Evolutionary conservation across 495 filamentous ascomycete species (phyloP), one percentile per base, ranked within the genome.

Genomic region (Trichoderma orchidacearum): DNA sequence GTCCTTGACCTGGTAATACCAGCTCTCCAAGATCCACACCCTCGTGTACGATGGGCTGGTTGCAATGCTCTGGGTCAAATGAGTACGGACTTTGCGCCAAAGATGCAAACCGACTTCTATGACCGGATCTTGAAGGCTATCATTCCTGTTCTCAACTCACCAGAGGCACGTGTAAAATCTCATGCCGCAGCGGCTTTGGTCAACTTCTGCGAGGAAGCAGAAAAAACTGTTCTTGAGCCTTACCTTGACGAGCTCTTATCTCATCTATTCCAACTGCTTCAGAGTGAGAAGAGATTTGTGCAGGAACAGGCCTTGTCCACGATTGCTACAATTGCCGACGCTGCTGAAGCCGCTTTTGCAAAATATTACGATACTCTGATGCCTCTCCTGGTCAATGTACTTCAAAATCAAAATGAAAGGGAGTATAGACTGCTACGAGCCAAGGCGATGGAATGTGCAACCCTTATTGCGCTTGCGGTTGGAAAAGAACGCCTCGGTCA

Each of bases 401-500:
- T 99, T 28, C 81, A 84, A 65, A 80, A 90, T 61, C 89, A 95
- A 62, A 89, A 88, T 60, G 87, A 87, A 21, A 97, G 94, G 73
- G 94, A 99, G 63, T 87, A 88, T 68, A 79, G 94, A 41, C 69
- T 97, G 29, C 80, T 99, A 28, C 82, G 90, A 60, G 92, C 94
- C 13, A 99, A 99, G 75, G 94, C 94, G 9, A 99, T 99, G 94
- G 94, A 99, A 74, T 99, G 94, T 69, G 94, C 94, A 30, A 97
- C 94, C 13, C 72, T 99, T 41, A 97, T 99, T 65, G 92, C 94
- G 7, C 74, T 99, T 30, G 94, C 94, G 13, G 94, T 99, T 57
- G 93, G 94, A 25, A 90, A 91, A 70, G 85, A 90, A 66, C 87
- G 86, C 59, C 89, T 99, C 70, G 92, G 89, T 15, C 72, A 76